A percentile compares a stretch with the other conserved stretches of the same genome.
phyloP scores from a whole-genome alignment of 2,329 filamentous ascomycete species.

The Diatrype stigma region DNA sequence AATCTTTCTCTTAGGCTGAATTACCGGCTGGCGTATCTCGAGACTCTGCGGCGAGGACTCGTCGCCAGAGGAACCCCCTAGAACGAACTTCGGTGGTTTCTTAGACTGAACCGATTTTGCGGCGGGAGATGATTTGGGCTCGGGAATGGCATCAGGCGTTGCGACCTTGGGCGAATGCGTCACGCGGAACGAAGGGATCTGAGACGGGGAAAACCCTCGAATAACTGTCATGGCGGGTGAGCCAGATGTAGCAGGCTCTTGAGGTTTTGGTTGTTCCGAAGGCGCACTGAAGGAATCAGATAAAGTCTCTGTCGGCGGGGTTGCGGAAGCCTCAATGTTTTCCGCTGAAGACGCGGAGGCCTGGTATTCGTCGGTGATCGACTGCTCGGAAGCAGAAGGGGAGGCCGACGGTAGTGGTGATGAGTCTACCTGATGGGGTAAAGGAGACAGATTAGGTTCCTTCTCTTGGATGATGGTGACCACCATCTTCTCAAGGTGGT shows the following conservation, averaged over 20 bases:
- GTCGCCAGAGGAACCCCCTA: constrained; percentile 76
- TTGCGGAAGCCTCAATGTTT: constrained; percentile 48
- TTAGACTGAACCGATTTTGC: constrained; percentile 66
- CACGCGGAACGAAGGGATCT: constrained; percentile 41
- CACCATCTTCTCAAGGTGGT: constrained; percentile 91
- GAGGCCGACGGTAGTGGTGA: constrained; percentile 8
- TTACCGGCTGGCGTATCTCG: constrained; percentile 34
- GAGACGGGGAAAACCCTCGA: constrained; percentile 79
- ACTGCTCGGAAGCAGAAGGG: constrained; percentile 24
- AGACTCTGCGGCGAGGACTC: constrained; percentile 64
- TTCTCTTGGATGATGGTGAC: constrained; percentile 88
- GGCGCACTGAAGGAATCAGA: constrained; percentile 17
- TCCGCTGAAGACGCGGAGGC: constrained; percentile 40
- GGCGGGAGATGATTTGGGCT: constrained; percentile 51
- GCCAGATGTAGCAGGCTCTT: constrained; percentile 47
- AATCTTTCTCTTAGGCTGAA: constrained; percentile 36
- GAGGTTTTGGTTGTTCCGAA: constrained; percentile 12
- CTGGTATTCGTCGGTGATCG: constrained; percentile 43
- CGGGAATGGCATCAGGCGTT: constrained; percentile 57
- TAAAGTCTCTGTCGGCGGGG: constrained; percentile 22
- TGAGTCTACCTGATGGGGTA: constrained; percentile 39
- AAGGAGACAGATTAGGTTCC: constrained; percentile 56
- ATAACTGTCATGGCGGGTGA: constrained; percentile 60
- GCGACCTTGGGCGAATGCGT: constrained; percentile 46
- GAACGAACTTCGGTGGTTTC: constrained; percentile 61